Evolutionary conservation across 1,139 yeast genomes (phyloP).

Genomic region (Blastobotrys serpentis): DNA sequence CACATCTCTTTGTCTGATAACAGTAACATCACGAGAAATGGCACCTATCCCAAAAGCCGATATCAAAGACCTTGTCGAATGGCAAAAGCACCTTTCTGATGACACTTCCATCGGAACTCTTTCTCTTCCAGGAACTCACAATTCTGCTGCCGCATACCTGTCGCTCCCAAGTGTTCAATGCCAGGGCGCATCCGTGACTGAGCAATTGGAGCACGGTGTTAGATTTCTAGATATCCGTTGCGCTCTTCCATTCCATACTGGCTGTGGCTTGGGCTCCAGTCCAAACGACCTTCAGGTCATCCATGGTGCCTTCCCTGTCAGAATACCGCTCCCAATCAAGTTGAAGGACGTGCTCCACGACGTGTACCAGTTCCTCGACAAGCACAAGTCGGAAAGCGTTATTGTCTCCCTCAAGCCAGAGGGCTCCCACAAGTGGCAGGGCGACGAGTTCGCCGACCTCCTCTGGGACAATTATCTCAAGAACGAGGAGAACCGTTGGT

Average conservation of each 20-base stretch:
- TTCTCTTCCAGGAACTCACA: slow-evolving; percentile 79
- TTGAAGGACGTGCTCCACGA: slow-evolving; percentile 52
- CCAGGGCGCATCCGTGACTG: slow-evolving; percentile 60
- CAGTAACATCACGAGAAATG: slow-evolving; percentile 13
- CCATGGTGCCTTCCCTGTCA: slow-evolving; percentile 77
- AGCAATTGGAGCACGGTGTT: slow-evolving; percentile 69
- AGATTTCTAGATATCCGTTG: slow-evolving; percentile 70
- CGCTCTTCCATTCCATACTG: slow-evolving; percentile 54
- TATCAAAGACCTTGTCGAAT: slow-evolving; percentile 33
- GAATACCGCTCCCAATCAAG: slow-evolving; percentile 56
- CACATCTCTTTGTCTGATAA: no score
- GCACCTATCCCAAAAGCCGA: slow-evolving; percentile 23
- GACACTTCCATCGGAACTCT: slow-evolving; percentile 52
- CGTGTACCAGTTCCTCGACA: slow-evolving; percentile 55
- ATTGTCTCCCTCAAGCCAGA: slow-evolving; percentile 73
- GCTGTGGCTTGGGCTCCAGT: slow-evolving; percentile 30
- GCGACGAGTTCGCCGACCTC: slow-evolving; percentile 64
- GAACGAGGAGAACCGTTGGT: slow-evolving; percentile 58
- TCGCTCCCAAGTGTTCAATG: slow-evolving; percentile 80
- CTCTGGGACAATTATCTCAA: slow-evolving; percentile 61
- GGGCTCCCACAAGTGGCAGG: slow-evolving; percentile 62
- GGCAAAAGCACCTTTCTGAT: slow-evolving; percentile 60
- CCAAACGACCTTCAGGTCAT: slow-evolving; percentile 62
- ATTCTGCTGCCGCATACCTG: slow-evolving; percentile 71
- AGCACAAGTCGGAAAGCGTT: slow-evolving; percentile 59